Base-by-base conservation (phyloP, 805 yeast genomes). In the Starmerella vitae region DNA sequence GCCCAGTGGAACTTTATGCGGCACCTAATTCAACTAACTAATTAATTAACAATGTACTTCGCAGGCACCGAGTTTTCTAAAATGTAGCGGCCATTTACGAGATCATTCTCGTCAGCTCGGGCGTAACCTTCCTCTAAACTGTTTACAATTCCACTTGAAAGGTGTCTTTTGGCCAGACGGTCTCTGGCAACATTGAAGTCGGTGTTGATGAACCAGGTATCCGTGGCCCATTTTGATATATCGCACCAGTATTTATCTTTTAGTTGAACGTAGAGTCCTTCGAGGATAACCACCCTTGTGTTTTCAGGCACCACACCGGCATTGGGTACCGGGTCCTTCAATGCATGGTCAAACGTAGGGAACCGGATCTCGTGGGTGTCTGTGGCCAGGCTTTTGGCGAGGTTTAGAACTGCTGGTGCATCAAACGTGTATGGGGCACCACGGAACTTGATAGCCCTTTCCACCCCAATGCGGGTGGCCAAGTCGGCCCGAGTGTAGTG, bases 371-470 rank as follows among this genome's bases (percentile, higher is more conserved):
- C 43, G 17, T 5, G 4, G 15, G 38, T 40, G 17, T 41, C 42
- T 22, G 39, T 34, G 14, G 47, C 48, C 20, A 71, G 48, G 8
- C 56, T 43, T 35, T 46, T 48, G 15, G 57, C 60, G 14, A 67
- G 50, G 4, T 44, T 53, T 1, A 62, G 66, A 13, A 70, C 63
- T 33, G 62, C 66, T 10, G 59, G 53, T 5, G 79, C 71, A 53
- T 86, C 86, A 60, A 86, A 88, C 0, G 96, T 85, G 49, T 67
- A 72, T 2, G 94, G 93, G 0, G 94, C 78, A 0, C 96, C 96
- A 35, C 96, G 67, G 44, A 82, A 64, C 20, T 60, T 56, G 22
- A 73, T 59, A 0, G 93, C 88, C 25, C 59, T 62, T 9, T 55
- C 63, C 0, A 82, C 67, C 47, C 83, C 71, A 8, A 63, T 59